Conservation (phyloP, 2,329 filamentous ascomycete species). For the Scedosporium boydii region DNA sequence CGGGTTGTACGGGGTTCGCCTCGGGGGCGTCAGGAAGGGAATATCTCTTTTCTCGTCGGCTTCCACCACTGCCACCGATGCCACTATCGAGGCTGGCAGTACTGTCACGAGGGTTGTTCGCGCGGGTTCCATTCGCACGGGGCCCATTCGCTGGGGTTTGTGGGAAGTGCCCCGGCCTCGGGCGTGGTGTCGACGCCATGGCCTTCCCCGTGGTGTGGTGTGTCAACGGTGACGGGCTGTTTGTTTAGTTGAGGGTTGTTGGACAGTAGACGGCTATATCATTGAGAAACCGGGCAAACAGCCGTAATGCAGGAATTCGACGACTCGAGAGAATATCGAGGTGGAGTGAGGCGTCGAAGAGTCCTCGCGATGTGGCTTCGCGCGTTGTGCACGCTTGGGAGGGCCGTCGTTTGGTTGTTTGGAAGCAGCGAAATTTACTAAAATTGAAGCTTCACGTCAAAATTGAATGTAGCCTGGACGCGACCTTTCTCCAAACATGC, state of each 20-base stretch:
- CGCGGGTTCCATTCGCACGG: neutral
- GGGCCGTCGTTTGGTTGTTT: neutral
- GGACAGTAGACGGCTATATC: neutral
- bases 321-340: neutral
- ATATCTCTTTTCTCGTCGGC: conserved; percentile 10
- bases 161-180: conserved; percentile 6
- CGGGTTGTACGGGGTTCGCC: conserved; percentile 14
- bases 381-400: neutral
- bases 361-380: neutral
- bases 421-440: neutral
- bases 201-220: neutral
- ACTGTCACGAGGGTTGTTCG: neutral
- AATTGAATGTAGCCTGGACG: neutral
- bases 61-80: neutral
- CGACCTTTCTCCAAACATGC: neutral
- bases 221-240: neutral
- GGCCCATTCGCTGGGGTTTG: conserved; percentile 4
- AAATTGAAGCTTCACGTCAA: neutral
- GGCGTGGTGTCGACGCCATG: conserved; percentile 7
- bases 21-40: conserved; percentile 39
- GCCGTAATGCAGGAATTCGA: neutral
- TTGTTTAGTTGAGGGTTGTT: neutral
- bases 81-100: neutral
- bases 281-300: neutral
- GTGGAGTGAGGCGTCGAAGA: neutral